Evolutionary conservation across 305 asterid genomes (phyloP).

Genomic region (Fraxinus dipetala): DNA sequence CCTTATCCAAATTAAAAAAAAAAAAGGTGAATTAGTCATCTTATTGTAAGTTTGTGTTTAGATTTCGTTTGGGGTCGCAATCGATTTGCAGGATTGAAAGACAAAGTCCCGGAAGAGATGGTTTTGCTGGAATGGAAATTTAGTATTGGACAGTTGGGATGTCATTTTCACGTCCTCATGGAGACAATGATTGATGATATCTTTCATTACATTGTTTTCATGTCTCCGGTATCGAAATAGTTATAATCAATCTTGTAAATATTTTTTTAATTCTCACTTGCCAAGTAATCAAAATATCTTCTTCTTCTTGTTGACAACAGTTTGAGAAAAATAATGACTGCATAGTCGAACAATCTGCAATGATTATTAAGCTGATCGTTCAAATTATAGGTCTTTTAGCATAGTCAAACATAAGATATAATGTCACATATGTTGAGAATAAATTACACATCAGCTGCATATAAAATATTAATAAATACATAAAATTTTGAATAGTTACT

Average conservation of each 20-base stretch:
- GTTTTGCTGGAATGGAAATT: background rate
- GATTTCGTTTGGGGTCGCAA: slow-evolving; percentile 4
- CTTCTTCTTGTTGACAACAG: background rate
- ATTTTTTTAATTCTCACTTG: background rate
- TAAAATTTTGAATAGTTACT: no score
- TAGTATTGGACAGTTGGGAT: background rate
- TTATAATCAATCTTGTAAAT: background rate
- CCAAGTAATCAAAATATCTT: background rate
- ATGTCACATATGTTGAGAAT: background rate
- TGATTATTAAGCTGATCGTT: background rate
- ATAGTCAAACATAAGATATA: background rate
- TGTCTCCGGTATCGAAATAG: background rate
- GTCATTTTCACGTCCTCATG: slow-evolving; percentile 5
- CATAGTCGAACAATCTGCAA: background rate
- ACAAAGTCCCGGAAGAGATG: slow-evolving; percentile 9
- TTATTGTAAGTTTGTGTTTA: background rate
- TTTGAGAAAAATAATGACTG: background rate
- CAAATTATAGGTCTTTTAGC: background rate
- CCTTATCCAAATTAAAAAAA: slow-evolving; percentile 1
- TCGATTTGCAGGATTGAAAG: background rate
- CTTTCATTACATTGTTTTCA: background rate
- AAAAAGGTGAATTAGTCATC: background rate
- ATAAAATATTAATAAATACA: no score
- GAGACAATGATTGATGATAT: background rate
- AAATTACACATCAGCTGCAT: background rate